Conservation (phyloP, 129 eudicot species). For the Flaveria trinervia region DNA sequence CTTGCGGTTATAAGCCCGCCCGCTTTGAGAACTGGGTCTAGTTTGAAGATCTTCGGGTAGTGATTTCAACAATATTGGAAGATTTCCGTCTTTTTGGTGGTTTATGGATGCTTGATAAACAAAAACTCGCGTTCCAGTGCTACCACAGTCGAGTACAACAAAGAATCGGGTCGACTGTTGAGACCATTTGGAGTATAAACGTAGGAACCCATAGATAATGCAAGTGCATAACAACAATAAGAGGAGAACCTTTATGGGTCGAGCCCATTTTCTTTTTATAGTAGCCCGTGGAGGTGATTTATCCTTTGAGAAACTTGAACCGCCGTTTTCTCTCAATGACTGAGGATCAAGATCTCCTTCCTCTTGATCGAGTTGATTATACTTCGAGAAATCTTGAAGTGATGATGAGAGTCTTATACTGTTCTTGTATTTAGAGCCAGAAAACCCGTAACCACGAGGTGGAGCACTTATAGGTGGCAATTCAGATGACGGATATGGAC, state of each 20-base stretch:
- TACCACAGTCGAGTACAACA: conserved; percentile 94
- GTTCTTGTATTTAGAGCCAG: conserved; percentile 49
- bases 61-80: conserved; percentile 70
- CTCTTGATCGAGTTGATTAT: conserved; percentile 64
- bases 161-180: conserved; percentile 62
- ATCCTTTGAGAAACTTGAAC: conserved; percentile 70
- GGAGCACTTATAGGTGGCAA: conserved; percentile 66
- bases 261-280: conserved; percentile 54
- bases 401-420: conserved; percentile 75
- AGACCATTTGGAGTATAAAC: conserved; percentile 60
- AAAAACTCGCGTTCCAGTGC: conserved; percentile 95
- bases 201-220: conserved; percentile 42
- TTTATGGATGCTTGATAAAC: conserved; percentile 69
- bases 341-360: conserved; percentile 43
- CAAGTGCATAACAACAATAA: conserved; percentile 56
- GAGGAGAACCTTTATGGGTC: conserved; percentile 47
- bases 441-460: conserved; percentile 39
- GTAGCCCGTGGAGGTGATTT: conserved; percentile 51
- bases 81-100: conserved; percentile 55
- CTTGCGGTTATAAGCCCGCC: conserved; percentile 91
- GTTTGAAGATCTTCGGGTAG: conserved; percentile 55
- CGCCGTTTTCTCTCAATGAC: conserved; percentile 51
- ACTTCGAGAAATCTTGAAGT: conserved; percentile 86
- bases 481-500: conserved; percentile 50
- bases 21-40: conserved; percentile 57